These are phyloP conservation scores for Annona squamosa DNA, from an alignment of 164 flowering plant species.

Conservation along the genomic window DNA sequence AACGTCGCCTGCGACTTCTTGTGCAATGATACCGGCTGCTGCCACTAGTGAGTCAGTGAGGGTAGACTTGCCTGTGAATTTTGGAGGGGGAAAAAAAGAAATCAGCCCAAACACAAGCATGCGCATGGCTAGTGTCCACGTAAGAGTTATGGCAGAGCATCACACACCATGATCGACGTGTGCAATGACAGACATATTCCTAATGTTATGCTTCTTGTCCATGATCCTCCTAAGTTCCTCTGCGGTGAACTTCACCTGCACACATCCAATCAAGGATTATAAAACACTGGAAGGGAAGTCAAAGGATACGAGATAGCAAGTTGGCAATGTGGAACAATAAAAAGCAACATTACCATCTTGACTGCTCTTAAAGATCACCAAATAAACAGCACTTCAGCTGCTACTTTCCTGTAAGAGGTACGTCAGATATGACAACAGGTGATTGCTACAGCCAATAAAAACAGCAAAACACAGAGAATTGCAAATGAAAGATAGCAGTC, in stretches of 20 bases:
- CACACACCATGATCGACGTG: conserved; percentile 15
- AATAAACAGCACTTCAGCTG: background rate
- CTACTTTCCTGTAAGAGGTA: conserved; percentile 3
- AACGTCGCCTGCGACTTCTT: conserved; percentile 42
- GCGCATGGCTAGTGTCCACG: background rate
- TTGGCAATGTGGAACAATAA: background rate
- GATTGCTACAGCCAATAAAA: no score
- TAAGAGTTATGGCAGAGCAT: background rate
- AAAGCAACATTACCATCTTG: conserved; percentile 10
- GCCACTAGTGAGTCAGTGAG: conserved; percentile 49
- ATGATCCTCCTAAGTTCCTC: conserved; percentile 24
- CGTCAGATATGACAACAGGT: no score
- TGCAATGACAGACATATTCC: conserved; percentile 21
- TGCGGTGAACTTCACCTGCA: conserved; percentile 26
- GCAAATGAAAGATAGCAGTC: no score
- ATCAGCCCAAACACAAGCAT: background rate
- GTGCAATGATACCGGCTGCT: conserved; percentile 43
- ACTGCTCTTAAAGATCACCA: background rate
- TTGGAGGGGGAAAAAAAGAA: background rate
- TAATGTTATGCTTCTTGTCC: conserved; percentile 23
- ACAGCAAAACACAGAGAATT: no score
- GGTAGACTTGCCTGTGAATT: conserved; percentile 43
- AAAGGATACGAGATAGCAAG: background rate
- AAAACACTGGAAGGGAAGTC: background rate
- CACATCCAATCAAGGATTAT: background rate